These are phyloP conservation scores for Aspergillus kassunensis DNA, from an alignment of 495 filamentous ascomycete species.

Conservation along the genomic window DNA sequence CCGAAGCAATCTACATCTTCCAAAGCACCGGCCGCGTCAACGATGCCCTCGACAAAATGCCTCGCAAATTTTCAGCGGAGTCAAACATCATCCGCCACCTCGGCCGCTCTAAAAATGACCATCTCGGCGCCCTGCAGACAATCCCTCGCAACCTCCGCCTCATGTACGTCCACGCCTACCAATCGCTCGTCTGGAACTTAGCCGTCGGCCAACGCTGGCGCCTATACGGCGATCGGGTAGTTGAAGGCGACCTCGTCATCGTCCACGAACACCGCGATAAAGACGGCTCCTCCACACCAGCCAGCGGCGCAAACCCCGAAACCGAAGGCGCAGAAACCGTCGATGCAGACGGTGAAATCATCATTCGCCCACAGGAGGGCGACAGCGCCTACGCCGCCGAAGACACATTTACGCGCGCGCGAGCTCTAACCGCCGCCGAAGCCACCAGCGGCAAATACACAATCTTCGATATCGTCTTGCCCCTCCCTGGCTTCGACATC, in stretches of 20 bases:
- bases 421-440: slow-evolving; percentile 70
- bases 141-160: slow-evolving; percentile 75
- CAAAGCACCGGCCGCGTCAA: slow-evolving; percentile 48
- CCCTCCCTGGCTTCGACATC: slow-evolving; percentile 88
- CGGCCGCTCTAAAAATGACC: slow-evolving; percentile 53
- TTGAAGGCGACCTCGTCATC: slow-evolving; percentile 85
- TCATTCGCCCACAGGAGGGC: slow-evolving; percentile 54
- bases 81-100: slow-evolving; percentile 71
- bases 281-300: slow-evolving; percentile 14
- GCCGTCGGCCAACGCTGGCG: slow-evolving; percentile 76
- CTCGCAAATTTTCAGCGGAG: slow-evolving; percentile 79
- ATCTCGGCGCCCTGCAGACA: slow-evolving; percentile 68
- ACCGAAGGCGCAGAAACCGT: slow-evolving; percentile 23
- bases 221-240: slow-evolving; percentile 61
- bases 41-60: slow-evolving; percentile 63
- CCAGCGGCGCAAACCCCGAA: slow-evolving; percentile 13
- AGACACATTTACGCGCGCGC: slow-evolving; percentile 67
- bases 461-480: slow-evolving; percentile 90
- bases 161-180: slow-evolving; percentile 97
- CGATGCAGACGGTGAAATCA: slow-evolving; percentile 67
- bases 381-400: slow-evolving; percentile 53
- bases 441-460: slow-evolving; percentile 71
- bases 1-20: slow-evolving; percentile 71
- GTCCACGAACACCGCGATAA: slow-evolving; percentile 52
- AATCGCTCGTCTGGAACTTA: slow-evolving; percentile 89